Conservation (phyloP, 2,329 filamentous ascomycete species). For the Coleophoma cylindrospora region DNA sequence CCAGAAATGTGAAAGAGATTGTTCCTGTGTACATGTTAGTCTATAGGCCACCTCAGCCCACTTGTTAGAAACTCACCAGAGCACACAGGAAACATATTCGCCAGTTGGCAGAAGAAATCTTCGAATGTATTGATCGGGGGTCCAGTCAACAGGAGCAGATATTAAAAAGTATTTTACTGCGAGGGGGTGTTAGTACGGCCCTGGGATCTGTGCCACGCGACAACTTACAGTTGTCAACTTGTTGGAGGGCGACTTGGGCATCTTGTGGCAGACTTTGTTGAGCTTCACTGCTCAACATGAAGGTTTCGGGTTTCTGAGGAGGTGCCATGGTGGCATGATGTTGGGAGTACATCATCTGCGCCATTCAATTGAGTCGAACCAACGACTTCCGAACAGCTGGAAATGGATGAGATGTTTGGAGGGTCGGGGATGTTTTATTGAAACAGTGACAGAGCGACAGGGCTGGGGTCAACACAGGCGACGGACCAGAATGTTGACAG, state of each 20-base stretch:
- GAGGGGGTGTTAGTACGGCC: constrained; percentile 13
- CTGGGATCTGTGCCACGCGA: constrained; percentile 13
- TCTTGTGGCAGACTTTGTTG: constrained; percentile 95
- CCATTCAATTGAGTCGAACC: constrained; percentile 27
- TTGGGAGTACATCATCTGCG: constrained; percentile 61
- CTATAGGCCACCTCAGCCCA: background rate
- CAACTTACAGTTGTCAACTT: constrained; percentile 90
- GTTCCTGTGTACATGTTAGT: constrained; percentile 56
- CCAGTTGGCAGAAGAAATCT: constrained; percentile 93
- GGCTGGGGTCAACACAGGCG: constrained; percentile 11
- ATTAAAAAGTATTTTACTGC: constrained; percentile 99
- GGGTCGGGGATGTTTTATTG: constrained; percentile 14
- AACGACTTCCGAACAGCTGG: constrained; percentile 9
- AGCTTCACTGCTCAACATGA: constrained; percentile 95
- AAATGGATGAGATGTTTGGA: constrained; percentile 12
- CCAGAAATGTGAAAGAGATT: constrained; percentile 99
- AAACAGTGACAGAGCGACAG: constrained; percentile 19
- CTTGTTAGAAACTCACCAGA: constrained; percentile 57
- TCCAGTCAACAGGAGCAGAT: constrained; percentile 97
- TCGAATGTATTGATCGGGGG: constrained; percentile 91
- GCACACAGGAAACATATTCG: constrained; percentile 97
- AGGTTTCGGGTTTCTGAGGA: constrained; percentile 95
- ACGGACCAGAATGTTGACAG: constrained; percentile 2
- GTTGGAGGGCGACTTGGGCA: constrained; percentile 93
- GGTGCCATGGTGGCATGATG: constrained; percentile 84